phyloP scores from a whole-genome alignment of 352 stramenopile species.

The Pythium utonaiense region DNA sequence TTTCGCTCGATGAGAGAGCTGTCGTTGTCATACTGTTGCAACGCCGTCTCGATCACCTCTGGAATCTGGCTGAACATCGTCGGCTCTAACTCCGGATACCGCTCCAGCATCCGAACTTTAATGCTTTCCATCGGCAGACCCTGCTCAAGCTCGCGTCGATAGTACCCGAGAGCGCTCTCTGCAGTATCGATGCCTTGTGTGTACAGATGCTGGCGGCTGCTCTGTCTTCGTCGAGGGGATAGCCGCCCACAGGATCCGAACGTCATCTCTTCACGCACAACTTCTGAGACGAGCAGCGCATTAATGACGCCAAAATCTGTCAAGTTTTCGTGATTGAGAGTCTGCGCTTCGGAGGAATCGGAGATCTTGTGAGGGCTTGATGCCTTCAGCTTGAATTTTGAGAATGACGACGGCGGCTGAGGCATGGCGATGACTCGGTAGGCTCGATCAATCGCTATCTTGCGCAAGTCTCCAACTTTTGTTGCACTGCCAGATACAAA shows the following conservation, averaged over 20 bases:
- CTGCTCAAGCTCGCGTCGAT: conserved; percentile 44
- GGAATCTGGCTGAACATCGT: conserved; percentile 36
- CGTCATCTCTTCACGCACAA: conserved; percentile 16
- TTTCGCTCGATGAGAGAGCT: conserved; percentile 3
- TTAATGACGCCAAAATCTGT: conserved; percentile 31
- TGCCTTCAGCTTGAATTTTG: conserved; percentile 15
- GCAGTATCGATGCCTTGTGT: neutral
- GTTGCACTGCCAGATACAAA: conserved; percentile 22
- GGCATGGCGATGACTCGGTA: conserved; percentile 20
- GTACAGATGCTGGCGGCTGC: conserved; percentile 19
- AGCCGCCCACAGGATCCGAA: neutral
- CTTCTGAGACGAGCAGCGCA: conserved; percentile 24
- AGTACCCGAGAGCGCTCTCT: conserved; percentile 18
- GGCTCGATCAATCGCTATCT: conserved; percentile 17
- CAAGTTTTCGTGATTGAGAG: conserved; percentile 16
- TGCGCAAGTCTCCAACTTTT: conserved; percentile 16
- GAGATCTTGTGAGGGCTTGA: neutral
- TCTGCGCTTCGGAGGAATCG: neutral
- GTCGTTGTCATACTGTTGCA: conserved; percentile 34
- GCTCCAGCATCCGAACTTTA: conserved; percentile 43
- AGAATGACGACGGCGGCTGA: conserved; percentile 1
- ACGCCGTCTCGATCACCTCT: conserved; percentile 31
- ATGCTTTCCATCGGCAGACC: conserved; percentile 55
- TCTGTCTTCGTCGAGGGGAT: conserved; percentile 20
- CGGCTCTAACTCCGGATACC: conserved; percentile 50